These are phyloP conservation scores for Ogataea hybrid DNA, from an alignment of 1,139 yeast species.

Conservation along the genomic window DNA sequence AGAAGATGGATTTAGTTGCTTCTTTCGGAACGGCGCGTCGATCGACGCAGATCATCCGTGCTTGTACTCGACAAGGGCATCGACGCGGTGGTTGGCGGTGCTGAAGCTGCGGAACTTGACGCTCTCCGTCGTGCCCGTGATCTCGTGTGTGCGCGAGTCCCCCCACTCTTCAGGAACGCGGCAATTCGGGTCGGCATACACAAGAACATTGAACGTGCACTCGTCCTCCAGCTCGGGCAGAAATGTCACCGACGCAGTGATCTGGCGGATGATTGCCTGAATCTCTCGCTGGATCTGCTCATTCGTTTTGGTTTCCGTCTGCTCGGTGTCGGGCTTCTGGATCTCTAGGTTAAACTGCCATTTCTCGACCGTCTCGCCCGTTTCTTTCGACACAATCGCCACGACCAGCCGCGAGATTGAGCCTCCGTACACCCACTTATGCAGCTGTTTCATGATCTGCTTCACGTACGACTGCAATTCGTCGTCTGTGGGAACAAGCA, in stretches of 20 bases:
- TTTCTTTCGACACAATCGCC: conserved; percentile 65
- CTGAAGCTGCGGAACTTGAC: conserved; percentile 70
- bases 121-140: conserved; percentile 52
- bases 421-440: conserved; percentile 76
- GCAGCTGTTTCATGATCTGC: conserved; percentile 70
- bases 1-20: conserved; percentile 4
- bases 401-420: conserved; percentile 68
- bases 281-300: conserved; percentile 69
- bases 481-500: conserved; percentile 72
- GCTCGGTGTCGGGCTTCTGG: conserved; percentile 3
- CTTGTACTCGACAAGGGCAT: conserved; percentile 73
- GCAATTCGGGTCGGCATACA: conserved; percentile 73
- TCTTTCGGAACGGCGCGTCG: conserved; percentile 5
- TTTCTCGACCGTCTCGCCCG: conserved; percentile 70
- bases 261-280: conserved; percentile 82
- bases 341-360: conserved; percentile 81
- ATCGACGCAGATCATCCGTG: conserved; percentile 10
- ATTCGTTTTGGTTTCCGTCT: conserved; percentile 34
- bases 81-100: conserved; percentile 70
- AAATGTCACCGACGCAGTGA: conserved; percentile 84
- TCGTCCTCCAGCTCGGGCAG: conserved; percentile 65
- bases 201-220: conserved; percentile 83
- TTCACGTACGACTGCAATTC: conserved; percentile 72
- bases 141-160: conserved; percentile 61
- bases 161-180: conserved; percentile 84